Evolutionary conservation across 495 filamentous ascomycete species (phyloP).

Genomic region (Xylaria acuta): DNA sequence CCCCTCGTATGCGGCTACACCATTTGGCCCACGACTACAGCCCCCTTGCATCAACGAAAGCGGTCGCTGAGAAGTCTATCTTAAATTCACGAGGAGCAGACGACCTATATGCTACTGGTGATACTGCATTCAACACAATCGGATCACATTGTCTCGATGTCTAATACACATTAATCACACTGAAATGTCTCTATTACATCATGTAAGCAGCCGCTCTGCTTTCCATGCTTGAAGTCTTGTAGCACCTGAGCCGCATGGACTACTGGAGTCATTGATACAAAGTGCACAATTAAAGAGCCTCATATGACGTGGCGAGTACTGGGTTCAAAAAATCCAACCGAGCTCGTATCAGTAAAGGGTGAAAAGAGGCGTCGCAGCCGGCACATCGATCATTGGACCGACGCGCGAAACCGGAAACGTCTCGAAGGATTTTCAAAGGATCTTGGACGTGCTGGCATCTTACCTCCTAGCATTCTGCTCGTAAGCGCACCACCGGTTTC

Average conservation of each 20-base stretch:
- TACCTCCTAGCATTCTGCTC: background rate
- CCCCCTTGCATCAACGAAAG: background rate
- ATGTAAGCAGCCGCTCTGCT: background rate
- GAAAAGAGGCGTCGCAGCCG: background rate
- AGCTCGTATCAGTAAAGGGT: background rate
- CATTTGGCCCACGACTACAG: background rate
- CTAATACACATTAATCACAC: background rate
- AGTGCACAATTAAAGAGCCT: background rate
- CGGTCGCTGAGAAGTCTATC: background rate
- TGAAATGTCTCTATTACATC: background rate
- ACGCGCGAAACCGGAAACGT: slow-evolving; percentile 15
- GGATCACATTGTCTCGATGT: background rate
- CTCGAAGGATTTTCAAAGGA: background rate
- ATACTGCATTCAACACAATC: background rate
- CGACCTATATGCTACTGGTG: background rate
- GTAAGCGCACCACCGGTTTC: background rate
- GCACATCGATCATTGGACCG: background rate
- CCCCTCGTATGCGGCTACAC: background rate
- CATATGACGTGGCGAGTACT: background rate
- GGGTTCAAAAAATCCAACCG: background rate
- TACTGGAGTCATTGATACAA: background rate
- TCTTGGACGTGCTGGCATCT: background rate
- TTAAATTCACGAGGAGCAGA: background rate
- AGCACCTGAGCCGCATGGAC: background rate
- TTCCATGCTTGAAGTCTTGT: background rate